A percentile compares a stretch with the other conserved stretches of the same genome.
These are phyloP conservation scores for Colletotrichum filicis DNA, from an alignment of 2,329 filamentous ascomycete genomes.

Conservation along the genomic window DNA sequence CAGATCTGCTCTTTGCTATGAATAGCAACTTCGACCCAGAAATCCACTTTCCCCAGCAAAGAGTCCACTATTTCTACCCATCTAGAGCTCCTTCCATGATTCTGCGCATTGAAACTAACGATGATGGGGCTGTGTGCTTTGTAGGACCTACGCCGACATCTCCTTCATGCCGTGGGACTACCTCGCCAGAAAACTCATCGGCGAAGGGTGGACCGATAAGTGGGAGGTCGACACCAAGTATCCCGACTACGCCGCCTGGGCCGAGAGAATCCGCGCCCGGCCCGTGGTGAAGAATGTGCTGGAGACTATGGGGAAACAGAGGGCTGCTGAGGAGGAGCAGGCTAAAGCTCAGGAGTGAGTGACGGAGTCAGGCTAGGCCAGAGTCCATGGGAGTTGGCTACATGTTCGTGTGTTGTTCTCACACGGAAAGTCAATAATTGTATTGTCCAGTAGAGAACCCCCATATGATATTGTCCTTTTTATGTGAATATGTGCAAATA, in stretches of 20 bases:
- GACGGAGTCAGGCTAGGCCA: not conserved
- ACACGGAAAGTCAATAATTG: not conserved
- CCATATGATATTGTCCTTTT: not conserved
- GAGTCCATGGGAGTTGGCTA: not conserved
- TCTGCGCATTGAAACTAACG: not conserved
- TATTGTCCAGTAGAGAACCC: not conserved
- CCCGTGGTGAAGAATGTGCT: constrained; percentile 42
- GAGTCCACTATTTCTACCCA: not conserved
- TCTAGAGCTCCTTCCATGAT: not conserved
- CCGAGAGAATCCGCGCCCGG: constrained; percentile 45
- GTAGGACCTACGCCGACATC: constrained; percentile 46
- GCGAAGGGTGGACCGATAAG: constrained; percentile 36
- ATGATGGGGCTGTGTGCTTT: too few relatives aligned
- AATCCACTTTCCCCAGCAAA: not conserved
- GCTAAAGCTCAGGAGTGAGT: not conserved
- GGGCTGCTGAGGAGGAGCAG: not conserved
- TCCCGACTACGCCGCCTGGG: constrained; percentile 48
- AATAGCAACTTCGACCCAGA: not conserved
- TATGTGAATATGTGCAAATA: not conserved
- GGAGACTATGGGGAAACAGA: constrained; percentile 1
- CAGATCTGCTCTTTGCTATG: not conserved
- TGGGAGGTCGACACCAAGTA: constrained; percentile 45
- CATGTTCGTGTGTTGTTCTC: not conserved
- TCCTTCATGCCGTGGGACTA: constrained; percentile 45
- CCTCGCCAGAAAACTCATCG: constrained; percentile 30